phyloP scores from a whole-genome alignment of 139 green algal genomes.

The Tetradesmus obliquus region DNA sequence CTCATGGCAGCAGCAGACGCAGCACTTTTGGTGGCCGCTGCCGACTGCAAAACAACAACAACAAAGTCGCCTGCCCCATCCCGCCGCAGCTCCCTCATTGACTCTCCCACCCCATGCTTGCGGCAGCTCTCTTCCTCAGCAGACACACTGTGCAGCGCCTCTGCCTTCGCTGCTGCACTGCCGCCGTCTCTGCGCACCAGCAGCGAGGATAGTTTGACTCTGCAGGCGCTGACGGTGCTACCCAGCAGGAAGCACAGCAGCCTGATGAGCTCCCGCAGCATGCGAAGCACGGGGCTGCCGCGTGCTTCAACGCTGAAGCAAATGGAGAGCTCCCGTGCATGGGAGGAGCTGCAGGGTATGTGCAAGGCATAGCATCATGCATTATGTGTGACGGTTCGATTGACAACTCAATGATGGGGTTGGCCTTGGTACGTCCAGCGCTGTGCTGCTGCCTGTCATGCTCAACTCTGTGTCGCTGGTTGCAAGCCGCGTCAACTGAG shows the following conservation, averaged over 20 bases:
- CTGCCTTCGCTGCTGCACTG: neutral
- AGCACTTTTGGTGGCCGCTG: neutral
- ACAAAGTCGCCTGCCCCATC: neutral
- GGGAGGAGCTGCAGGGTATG: constrained; percentile 15
- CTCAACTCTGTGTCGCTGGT: neutral
- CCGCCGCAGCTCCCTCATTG: neutral
- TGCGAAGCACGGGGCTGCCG: neutral
- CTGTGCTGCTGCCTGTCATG: neutral
- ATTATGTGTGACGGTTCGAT: neutral
- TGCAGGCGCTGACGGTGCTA: neutral
- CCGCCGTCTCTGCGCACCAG: neutral
- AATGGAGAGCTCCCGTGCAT: constrained; percentile 19
- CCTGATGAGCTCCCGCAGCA: neutral
- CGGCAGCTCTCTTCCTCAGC: neutral
- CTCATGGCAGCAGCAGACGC: neutral
- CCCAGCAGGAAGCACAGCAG: neutral
- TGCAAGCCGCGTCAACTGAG: neutral
- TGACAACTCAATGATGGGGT: neutral
- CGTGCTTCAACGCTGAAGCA: neutral
- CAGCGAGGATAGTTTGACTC: neutral
- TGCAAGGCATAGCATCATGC: neutral
- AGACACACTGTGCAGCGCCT: neutral
- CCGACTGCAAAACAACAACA: neutral
- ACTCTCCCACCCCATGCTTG: neutral
- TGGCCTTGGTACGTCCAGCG: neutral